phyloP scores from a whole-genome alignment of 257 asterid genomes.

The Solanum pennellii region DNA sequence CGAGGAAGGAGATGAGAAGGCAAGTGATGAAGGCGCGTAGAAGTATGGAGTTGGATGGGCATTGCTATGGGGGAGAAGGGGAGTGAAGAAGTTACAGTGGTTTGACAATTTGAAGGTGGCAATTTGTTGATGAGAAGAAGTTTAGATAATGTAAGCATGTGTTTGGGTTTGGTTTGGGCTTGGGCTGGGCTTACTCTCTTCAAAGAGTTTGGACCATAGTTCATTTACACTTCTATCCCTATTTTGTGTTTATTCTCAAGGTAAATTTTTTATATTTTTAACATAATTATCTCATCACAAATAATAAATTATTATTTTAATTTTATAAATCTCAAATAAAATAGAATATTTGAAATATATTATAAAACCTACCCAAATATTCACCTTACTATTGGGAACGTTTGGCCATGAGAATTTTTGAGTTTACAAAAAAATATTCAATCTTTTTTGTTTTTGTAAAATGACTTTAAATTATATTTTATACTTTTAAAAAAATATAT shows the following conservation, averaged over 20 bases:
- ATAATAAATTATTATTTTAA: no score
- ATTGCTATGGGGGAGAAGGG: slow-evolving; percentile 11
- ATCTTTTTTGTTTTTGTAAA: no score
- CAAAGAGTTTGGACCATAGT: background rate
- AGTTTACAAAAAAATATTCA: no score
- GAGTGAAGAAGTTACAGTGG: background rate
- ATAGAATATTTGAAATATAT: background rate
- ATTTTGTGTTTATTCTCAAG: background rate
- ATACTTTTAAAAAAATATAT: no score
- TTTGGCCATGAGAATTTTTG: background rate
- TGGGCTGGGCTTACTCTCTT: background rate
- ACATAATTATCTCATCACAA: no score
- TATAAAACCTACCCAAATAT: background rate
- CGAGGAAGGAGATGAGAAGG: slow-evolving; percentile 17
- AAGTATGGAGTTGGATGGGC: slow-evolving; percentile 43
- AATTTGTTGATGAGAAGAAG: background rate
- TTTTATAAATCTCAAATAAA: no score
- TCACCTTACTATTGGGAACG: background rate
- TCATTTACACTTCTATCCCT: background rate
- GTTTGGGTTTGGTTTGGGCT: background rate
- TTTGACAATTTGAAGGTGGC: background rate
- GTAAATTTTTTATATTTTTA: no score
- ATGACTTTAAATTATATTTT: no score
- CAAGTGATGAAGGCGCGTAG: slow-evolving; percentile 11
- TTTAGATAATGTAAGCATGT: background rate